Base-by-base conservation (phyloP, 495 filamentous ascomycete genomes). In the Pseudevernia furfuracea region DNA sequence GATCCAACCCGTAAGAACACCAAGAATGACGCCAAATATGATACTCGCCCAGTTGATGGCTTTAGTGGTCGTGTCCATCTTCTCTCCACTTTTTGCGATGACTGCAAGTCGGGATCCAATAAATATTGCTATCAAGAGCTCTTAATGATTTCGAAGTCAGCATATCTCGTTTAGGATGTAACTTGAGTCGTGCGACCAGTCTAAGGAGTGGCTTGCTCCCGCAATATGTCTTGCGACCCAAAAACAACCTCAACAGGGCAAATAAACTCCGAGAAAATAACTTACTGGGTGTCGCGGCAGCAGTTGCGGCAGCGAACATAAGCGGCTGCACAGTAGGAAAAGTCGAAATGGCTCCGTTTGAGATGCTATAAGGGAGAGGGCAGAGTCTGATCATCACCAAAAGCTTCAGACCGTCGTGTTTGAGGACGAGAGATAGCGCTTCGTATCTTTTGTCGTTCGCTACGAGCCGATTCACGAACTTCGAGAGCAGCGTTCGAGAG, bases 331-430 rank as follows among this genome's bases (percentile, higher is more conserved):
- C 89, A 10, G 91, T 96, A 3, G 90, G 91, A 67, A 98, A 92
- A 3, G 93, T 97, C 25, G 90, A 90, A 36, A 98, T 84, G 30
- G 94, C 96, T 25, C 92, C 94, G 70, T 98, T 98, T 69, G 89
- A 92, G 63, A 97, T 78, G 30, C 89, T 93, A 72, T 96, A 98
- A n/a, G 94, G 94, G 65, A 97, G 74, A 30, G 94, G 94, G 65
- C 94, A 97, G 43, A 97, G 78, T 37, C 94, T 81, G 63, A 98
- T 96, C 89, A 96, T 96, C 68, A 88, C 86, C 38, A 98, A 80
- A 23, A 97, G 80, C 66, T 91, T 90, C 46, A 98, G 72, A 0
- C 94, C 95, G 71, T 98, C 94, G 69, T 91, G 86, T 60, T 86
- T 85, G 41, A 87, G 70, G 8, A 87, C 88, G 58, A 89, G 75